phyloP scores from a whole-genome alignment of 257 asterid species.

The Jacaranda copaia region DNA sequence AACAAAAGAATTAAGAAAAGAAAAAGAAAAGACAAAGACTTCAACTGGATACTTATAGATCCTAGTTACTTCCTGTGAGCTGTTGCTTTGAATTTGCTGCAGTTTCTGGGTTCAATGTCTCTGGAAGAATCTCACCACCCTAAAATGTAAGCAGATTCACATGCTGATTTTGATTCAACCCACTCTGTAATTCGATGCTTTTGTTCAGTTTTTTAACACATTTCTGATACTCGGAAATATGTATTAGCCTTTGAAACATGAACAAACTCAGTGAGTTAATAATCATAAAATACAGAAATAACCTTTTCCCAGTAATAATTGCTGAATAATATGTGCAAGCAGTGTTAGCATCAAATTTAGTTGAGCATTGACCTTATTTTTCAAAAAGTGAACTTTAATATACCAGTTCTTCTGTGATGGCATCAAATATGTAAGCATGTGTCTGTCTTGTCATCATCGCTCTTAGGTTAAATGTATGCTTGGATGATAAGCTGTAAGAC shows the following conservation, averaged over 20 bases:
- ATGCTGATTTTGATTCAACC: background rate
- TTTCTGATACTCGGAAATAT: background rate
- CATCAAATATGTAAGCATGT: too few relatives aligned
- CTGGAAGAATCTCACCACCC: background rate
- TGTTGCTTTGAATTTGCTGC: background rate
- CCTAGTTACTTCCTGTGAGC: background rate
- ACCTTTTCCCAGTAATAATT: background rate
- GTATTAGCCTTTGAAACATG: background rate
- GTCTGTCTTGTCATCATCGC: background rate
- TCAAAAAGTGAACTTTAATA: background rate
- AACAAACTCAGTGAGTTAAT: background rate
- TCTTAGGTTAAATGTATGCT: conserved; percentile 7
- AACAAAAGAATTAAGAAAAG: background rate
- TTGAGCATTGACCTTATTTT: background rate
- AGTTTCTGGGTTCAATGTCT: background rate
- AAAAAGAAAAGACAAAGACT: background rate
- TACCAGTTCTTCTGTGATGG: conserved; percentile 13
- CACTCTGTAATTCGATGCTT: background rate
- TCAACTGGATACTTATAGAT: background rate
- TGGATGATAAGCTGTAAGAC: background rate
- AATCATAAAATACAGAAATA: background rate
- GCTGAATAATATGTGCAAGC: background rate
- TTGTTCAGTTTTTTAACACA: background rate
- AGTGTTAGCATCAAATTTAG: background rate
- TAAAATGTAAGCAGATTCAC: background rate